phyloP scores from a whole-genome alignment of 768 basidiomycete genomes.

The Mycena floridula region DNA sequence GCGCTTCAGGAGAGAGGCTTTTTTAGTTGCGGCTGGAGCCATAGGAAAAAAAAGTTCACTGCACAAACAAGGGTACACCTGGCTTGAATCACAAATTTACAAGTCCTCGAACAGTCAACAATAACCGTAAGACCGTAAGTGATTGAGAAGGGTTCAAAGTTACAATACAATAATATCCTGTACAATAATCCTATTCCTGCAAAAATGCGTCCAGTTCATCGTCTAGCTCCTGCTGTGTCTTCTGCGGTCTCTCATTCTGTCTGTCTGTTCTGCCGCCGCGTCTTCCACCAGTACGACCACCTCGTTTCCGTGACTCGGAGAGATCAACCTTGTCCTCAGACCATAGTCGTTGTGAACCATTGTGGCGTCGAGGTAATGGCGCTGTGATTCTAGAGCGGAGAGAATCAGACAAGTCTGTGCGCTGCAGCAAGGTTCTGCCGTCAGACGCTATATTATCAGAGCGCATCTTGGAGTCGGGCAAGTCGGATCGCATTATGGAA shows the following conservation, averaged over 20 bases:
- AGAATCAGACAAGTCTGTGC: conserved; percentile 24
- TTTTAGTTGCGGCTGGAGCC: too few relatives aligned
- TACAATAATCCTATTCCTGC: too few relatives aligned
- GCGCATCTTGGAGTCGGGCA: conserved; percentile 69
- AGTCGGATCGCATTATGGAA: conserved; percentile 69
- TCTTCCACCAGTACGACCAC: conserved; percentile 10
- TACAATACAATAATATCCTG: too few relatives aligned
- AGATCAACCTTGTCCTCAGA: conserved; percentile 11
- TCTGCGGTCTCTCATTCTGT: conserved; percentile 37
- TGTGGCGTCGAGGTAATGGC: conserved; percentile 37
- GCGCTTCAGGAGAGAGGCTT: too few relatives aligned
- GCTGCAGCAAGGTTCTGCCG: conserved; percentile 48
- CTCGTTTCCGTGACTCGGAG: conserved; percentile 5
- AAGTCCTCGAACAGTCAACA: too few relatives aligned
- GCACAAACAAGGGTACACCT: too few relatives aligned
- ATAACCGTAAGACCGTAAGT: too few relatives aligned
- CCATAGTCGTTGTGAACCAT: conserved; percentile 15
- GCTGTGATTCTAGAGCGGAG: conserved; percentile 42
- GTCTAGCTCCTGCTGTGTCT: conserved; percentile 74
- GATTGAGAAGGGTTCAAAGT: too few relatives aligned
- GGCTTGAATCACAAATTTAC: too few relatives aligned
- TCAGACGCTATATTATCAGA: conserved; percentile 53
- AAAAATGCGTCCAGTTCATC: conserved; percentile 80
- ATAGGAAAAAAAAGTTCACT: too few relatives aligned
- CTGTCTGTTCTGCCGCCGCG: conserved; percentile 24